Evolutionary conservation across 305 asterid species (phyloP), one percentile per base, ranked within the genome.

Genomic region (Solanum aculeatissimum): DNA sequence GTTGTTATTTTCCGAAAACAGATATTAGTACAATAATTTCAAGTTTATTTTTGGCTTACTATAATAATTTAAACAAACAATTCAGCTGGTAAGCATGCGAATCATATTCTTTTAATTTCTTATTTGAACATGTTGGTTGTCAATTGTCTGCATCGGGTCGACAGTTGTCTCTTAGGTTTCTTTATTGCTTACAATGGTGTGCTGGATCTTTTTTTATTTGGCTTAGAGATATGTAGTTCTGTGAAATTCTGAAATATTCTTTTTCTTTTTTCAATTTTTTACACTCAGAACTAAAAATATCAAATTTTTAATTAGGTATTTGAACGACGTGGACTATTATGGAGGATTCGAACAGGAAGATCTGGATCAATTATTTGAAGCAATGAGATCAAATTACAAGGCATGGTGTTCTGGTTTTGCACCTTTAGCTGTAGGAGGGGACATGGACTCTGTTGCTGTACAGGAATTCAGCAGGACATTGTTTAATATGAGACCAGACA

Each of bases 391-490:
- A 58, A 95, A 94, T 63, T 94, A 93, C 92, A 92, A 87, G 82
- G 92, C 98, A 4, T 95, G 98, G 98, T 94, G 98, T 43, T 75
- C 88, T 0, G 97, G 98, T 10, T 95, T 93, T 40, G 98, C 98
- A 1, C 98, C 98, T 1, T 85, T 95, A 4, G 93, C 90, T 0
- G 94, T 95, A 2, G 98, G 98, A 1, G 97, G 94, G 1, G 98
- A 95, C 89, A 95, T 94, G 98, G 92, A 93, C 2, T 91, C 98
- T 0, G 87, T 90, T 12, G 93, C 95, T 0, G 97, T 94, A 5
- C 98, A 94, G 43, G 98, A 94, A 21, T 94, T 95, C 85, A 93
- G 98, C 81, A 60, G 98, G 78, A 95, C 98, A 0, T 35, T 95
- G 42, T 95, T 95, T 90, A 95, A 93, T 79, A 95, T 95, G 97